phyloP scores from a whole-genome alignment of 2,329 filamentous ascomycete species.

The Fusarium torulosum region DNA sequence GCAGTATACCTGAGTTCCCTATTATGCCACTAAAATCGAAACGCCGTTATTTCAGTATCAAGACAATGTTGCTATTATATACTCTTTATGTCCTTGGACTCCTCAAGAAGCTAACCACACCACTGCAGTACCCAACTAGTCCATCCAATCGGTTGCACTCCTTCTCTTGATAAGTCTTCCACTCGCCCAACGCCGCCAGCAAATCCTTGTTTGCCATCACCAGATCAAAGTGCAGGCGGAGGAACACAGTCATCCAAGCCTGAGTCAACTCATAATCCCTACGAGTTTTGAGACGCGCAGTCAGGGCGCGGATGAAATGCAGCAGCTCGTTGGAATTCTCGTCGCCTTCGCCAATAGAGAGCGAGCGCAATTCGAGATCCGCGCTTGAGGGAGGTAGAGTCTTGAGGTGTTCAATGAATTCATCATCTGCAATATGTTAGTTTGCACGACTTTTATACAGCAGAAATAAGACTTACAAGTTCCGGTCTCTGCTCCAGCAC shows the following conservation, averaged over 20 bases:
- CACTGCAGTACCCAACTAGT: slow-evolving; percentile 87
- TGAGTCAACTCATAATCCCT: slow-evolving; percentile 94
- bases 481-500: slow-evolving; percentile 64
- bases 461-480: slow-evolving; percentile 68
- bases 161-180: slow-evolving; percentile 78
- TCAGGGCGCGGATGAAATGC: slow-evolving; percentile 85
- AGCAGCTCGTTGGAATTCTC: slow-evolving; percentile 76
- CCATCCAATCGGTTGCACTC: slow-evolving; percentile 79
- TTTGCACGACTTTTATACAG: neutral
- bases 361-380: slow-evolving; percentile 89
- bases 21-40: slow-evolving; percentile 23
- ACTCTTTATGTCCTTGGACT: slow-evolving; percentile 64
- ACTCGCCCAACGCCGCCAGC: slow-evolving; percentile 71
- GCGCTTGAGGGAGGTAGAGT: slow-evolving; percentile 84
- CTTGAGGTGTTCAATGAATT: slow-evolving; percentile 83
- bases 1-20: slow-evolving; percentile 20
- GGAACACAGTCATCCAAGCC: slow-evolving; percentile 96
- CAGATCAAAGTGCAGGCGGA: slow-evolving; percentile 78
- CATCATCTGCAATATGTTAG: slow-evolving; percentile 61
- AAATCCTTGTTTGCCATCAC: slow-evolving; percentile 66
- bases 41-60: slow-evolving; percentile 22
- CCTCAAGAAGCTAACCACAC: slow-evolving; percentile 85
- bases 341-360: slow-evolving; percentile 64
- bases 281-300: slow-evolving; percentile 73
- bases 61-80: slow-evolving; percentile 7